Conservation (phyloP, 1,284 basidiomycete species). For the Mycosarcoma mackinlayi region DNA sequence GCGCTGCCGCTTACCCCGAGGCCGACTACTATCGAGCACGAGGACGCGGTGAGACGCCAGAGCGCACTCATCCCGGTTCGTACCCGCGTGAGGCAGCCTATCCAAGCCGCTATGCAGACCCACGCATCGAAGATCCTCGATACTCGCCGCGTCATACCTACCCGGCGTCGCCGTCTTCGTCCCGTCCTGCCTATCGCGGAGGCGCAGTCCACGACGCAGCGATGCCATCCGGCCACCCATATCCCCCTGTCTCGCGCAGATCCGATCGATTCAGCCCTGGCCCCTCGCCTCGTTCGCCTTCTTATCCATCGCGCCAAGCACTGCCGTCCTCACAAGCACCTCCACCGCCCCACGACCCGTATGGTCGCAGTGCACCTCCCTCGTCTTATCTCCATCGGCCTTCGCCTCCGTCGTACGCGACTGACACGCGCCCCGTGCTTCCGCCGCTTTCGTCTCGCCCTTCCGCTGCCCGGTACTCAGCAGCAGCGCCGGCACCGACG, state of each 20-base stretch:
- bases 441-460: slow-evolving; percentile 41
- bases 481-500: slow-evolving; percentile 14
- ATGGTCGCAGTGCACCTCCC: slow-evolving; percentile 30
- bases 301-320: slow-evolving; percentile 31
- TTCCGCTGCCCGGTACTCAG: slow-evolving; percentile 17
- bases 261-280: slow-evolving; percentile 43
- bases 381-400: slow-evolving; percentile 22
- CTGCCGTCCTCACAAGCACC: slow-evolving; percentile 11
- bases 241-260: slow-evolving; percentile 17
- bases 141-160: slow-evolving; percentile 43
- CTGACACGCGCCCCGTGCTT: slow-evolving; percentile 35
- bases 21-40: slow-evolving; percentile 24
- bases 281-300: slow-evolving; percentile 33
- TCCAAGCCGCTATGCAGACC: slow-evolving; percentile 25
- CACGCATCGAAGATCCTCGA: slow-evolving; percentile 32
- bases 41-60: slow-evolving; percentile 33
- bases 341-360: slow-evolving; percentile 21
- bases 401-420: slow-evolving; percentile 33
- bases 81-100: slow-evolving; percentile 40
- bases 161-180: slow-evolving; percentile 31
- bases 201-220: slow-evolving; percentile 23
- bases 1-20: slow-evolving; percentile 22
- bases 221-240: slow-evolving; percentile 14
- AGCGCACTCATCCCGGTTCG: slow-evolving; percentile 25
- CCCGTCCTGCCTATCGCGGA: slow-evolving; percentile 21